Base-by-base conservation (phyloP, 2,329 filamentous ascomycete genomes). In the Botrytis tulipae region DNA sequence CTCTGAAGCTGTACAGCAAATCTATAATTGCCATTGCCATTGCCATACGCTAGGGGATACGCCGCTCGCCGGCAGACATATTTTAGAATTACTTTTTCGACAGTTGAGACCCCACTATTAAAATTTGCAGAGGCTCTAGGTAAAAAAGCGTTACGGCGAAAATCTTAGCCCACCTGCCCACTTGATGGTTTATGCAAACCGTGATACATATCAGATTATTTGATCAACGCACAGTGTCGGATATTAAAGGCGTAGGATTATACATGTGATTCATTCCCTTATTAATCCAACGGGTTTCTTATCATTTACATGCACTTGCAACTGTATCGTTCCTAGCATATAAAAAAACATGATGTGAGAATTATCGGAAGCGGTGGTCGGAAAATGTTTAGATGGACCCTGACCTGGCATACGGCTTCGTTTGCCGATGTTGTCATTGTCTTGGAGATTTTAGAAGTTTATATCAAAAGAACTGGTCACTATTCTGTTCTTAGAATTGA, bases 91-190 rank as follows among this genome's bases (percentile, higher is more conserved):
- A 5, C 25, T 32, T 48, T 44, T 48, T n/a, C 29, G 44, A 29
- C 35, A 20, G 63, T 37, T 37, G 29, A 48, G 16, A 66, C 44
- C 46, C 63, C 63, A 66, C 63, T 48, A 66, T 48, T 66, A 48
- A 66, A 66, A 66, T 66, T 66, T 66, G 29, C 42, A 66, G 22
- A 48, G 20, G 22, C 22, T 37, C 32, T 37, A 32, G 32, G 42
- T 5, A 8, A 18, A 44, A 46, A 66, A 29, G 29, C 22, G 20
- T 44, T 65, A 32, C n/a, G 32, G 3, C 18, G 20, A 66, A 37
- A 35, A 66, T 66, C 42, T 35, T 66, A n/a, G 29, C 20, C 29
- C 22, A n/a, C 42, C 37, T 35, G 29, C 20, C 29, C 22, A n/a
- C 42, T 51, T 35, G 9, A 48, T 35, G 44, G 32, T 51, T n/a